Base-by-base conservation (phyloP, 768 basidiomycete species). In the Mycena olivaceomarginata region DNA sequence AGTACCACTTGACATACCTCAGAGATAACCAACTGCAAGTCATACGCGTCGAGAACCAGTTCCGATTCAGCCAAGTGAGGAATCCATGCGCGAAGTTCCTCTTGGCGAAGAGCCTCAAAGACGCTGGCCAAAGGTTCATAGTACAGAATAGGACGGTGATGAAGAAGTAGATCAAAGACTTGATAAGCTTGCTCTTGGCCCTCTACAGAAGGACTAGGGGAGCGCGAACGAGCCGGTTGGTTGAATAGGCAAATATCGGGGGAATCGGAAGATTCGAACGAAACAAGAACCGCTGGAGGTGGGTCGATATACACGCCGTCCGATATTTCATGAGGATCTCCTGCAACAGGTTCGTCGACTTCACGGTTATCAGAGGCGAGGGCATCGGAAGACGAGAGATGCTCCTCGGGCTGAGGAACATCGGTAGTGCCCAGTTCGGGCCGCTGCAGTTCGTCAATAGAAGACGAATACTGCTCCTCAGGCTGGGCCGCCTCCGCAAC, bases 261-360 rank as follows among this genome's bases (percentile, higher is more conserved):
- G 22, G 86, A 87, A 63, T 87, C 87, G 48, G 83, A 84, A 56
- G 84, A 80, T 72, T 86, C 81, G 45, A 91, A 79, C 46, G 89
- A 87, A 45, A 95, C 82, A 46, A 94, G 85, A 59, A 95, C 93
- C 18, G 93, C 88, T 15, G 94, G 94, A 39, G 94, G 94, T 40
- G 93, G 93, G 75, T 95, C 94, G 67, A 94, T 94, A 82, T 92
- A 94, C 62, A 94, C 92, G 40, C 91, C 94, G 81, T 92, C 92
- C 37, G 90, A 92, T 69, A 92, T 90, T 83, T 91, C 89, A 81
- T 91, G 91, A n/a, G 90, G 90, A 82, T 93, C 88, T 20, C 75
- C 45, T 16, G 73, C 76, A 72, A 75, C 62, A 60, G 79, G 37
- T 40, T 72, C 70, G 22, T 76, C 70, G 63, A 67, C 75, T n/a